Percentiles rank a stretch among this genome's conserved stretches.
Conservation (phyloP, 345 rosid genomes). For the Mallotus nudiflorus region DNA sequence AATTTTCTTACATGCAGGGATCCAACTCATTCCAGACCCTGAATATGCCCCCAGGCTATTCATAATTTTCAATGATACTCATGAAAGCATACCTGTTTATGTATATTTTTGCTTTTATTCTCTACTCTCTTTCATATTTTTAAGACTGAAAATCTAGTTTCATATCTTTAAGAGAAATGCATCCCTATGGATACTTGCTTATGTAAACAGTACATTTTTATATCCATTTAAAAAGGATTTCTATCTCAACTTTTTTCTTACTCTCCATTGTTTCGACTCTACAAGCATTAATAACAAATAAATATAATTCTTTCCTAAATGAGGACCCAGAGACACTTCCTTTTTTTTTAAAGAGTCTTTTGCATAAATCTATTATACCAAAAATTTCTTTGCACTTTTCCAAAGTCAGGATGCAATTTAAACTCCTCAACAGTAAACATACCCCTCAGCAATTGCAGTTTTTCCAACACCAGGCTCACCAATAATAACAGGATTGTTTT, state of each 20-base stretch:
- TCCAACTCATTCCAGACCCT: background rate
- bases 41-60: background rate
- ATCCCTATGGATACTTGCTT: too few species aligned
- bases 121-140: background rate
- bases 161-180: background rate
- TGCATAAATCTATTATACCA: background rate
- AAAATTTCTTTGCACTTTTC: background rate
- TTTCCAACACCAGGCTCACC: constrained; percentile 98
- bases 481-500: constrained; percentile 91
- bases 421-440: constrained; percentile 24
- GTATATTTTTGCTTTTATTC: background rate
- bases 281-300: background rate
- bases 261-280: background rate
- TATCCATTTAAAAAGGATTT: too few species aligned
- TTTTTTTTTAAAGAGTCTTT: background rate
- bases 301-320: background rate
- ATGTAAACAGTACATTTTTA: too few species aligned
- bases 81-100: background rate
- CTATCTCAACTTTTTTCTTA: background rate
- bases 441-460: constrained; percentile 93
- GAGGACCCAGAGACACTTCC: background rate
- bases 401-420: background rate
- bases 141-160: background rate
- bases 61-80: background rate
- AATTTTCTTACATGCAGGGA: background rate